Conservation (phyloP, 2,329 filamentous ascomycete genomes). For the Talaromyces marneffei region DNA sequence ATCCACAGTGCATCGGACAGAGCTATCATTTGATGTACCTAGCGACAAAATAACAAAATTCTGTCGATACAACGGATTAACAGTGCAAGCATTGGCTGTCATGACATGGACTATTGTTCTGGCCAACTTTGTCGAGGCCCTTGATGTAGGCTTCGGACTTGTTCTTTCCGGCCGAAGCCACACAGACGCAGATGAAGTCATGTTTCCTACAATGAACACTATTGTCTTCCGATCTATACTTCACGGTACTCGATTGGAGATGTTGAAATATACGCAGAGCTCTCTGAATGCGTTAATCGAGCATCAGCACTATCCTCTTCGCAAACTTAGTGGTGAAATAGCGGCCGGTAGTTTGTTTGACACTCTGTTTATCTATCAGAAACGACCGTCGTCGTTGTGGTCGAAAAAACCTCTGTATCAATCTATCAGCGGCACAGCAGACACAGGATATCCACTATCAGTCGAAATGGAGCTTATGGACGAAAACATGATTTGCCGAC, state of each 20-base stretch:
- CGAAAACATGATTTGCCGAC: constrained; percentile 60
- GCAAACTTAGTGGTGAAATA: constrained; percentile 56
- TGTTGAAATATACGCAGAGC: constrained; percentile 69
- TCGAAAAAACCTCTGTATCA: constrained; percentile 45
- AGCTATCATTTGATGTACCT: constrained; percentile 26
- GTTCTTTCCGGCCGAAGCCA: constrained; percentile 80
- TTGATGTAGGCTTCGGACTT: constrained; percentile 77
- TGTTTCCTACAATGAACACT: constrained; percentile 93
- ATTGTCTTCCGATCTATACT: constrained; percentile 67
- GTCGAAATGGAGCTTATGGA: constrained; percentile 67
- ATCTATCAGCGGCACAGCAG: constrained; percentile 59
- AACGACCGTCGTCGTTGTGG: constrained; percentile 36
- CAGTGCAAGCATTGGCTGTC: constrained; percentile 69
- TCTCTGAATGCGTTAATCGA: constrained; percentile 61
- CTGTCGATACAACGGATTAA: constrained; percentile 63
- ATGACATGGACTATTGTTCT: constrained; percentile 69
- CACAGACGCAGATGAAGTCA: constrained; percentile 58
- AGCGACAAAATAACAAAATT: constrained; percentile 47
- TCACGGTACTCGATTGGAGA: constrained; percentile 59
- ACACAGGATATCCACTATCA: constrained; percentile 76
- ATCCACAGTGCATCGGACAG: constrained; percentile 24
- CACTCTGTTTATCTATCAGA: constrained; percentile 62
- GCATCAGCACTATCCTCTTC: constrained; percentile 71
- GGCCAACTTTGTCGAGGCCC: constrained; percentile 54
- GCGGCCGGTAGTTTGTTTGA: constrained; percentile 52